Evolutionary conservation across 164 flowering plant genomes (phyloP), one percentile per base, ranked within the genome.

Genomic region (Houttuynia cordata): DNA sequence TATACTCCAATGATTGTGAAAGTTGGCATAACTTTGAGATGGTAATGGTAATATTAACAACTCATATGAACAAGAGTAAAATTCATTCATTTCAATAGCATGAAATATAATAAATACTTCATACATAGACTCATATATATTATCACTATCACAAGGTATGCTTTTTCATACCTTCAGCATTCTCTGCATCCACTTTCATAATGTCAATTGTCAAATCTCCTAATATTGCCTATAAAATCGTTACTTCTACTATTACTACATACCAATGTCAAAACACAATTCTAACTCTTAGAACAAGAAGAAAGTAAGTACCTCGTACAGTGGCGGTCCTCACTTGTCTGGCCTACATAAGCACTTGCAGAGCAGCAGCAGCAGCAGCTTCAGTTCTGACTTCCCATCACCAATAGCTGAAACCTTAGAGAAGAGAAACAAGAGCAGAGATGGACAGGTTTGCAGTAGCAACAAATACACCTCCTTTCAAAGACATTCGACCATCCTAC

Each of bases 401-500:
- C 8, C 49, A 45, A 12, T 45, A 12, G 49, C 49, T 8, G 49
- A 45, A 30, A 30, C 8, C 49, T 20, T 53, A 10, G n/a, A 20
- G 22, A 20, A 7, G 45, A 57, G 8, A 57, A 10, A 57, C 47
- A 19, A 1, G 34, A 21, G 5, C 40, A 57, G 45, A 57, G 42
- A 66, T 54, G 68, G 63, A 60, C 15, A 59, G 59, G 20, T 66
- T 53, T 30, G 61, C 72, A 51, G 68, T 61, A 14, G 42, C 56
- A 34, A 61, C 62, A 50, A 23, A 54, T 17, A 12, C 57, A 14
- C 3, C 34, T 23, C 34, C 52, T 34, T 21, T 58, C 37, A 57
- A 39, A 37, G 58, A 55, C n/a, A 19, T 25, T 22, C 45, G 51
- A 13, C 25, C 40, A 57, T 40, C 70, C n/a, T 62, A 59, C 37